Conservation (phyloP, 306 rosid species). For the Cicer pinnatifidum region DNA sequence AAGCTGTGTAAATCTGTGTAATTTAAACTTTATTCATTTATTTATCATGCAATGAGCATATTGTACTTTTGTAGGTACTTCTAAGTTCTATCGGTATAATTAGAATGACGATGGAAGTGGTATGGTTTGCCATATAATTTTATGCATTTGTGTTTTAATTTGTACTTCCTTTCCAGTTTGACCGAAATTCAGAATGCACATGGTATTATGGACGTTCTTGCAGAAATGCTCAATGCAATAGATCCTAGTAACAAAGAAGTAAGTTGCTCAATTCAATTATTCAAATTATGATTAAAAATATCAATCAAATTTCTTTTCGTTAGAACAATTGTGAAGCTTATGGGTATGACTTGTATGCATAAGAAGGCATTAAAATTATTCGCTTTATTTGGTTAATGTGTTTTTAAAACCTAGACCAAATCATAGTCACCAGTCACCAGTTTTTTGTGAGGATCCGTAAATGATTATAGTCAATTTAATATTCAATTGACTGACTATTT, state of each 20-base stretch:
- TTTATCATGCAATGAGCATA: not conserved
- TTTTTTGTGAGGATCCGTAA: not conserved
- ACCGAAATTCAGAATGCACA: slow-evolving; percentile 96
- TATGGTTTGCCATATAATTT: slow-evolving; percentile 19
- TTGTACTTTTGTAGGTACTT: slow-evolving; percentile 7
- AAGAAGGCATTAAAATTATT: slow-evolving; percentile 20
- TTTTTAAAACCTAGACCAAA: slow-evolving; percentile 5
- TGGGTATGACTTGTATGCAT: not conserved
- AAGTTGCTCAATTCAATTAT: slow-evolving; percentile 36
- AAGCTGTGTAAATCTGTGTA: slow-evolving; percentile 31
- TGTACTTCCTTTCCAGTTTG: slow-evolving; percentile 59
- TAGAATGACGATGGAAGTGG: not conserved
- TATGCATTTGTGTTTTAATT: slow-evolving; percentile 38
- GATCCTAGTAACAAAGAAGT: slow-evolving; percentile 93
- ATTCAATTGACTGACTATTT: not conserved
- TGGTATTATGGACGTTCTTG: slow-evolving; percentile 94
- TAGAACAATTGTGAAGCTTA: slow-evolving; percentile 16
- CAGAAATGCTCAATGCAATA: slow-evolving; percentile 90
- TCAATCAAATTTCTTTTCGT: slow-evolving; percentile 13
- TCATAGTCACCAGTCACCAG: slow-evolving; percentile 10
- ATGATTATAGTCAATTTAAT: slow-evolving; percentile 8
- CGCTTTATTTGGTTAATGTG: slow-evolving; percentile 19
- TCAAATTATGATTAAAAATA: slow-evolving; percentile 35
- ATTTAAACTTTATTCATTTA: not conserved
- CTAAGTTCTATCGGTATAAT: not conserved